Conservation (phyloP, 768 basidiomycete species). For the Hemileccinum impolitum region DNA sequence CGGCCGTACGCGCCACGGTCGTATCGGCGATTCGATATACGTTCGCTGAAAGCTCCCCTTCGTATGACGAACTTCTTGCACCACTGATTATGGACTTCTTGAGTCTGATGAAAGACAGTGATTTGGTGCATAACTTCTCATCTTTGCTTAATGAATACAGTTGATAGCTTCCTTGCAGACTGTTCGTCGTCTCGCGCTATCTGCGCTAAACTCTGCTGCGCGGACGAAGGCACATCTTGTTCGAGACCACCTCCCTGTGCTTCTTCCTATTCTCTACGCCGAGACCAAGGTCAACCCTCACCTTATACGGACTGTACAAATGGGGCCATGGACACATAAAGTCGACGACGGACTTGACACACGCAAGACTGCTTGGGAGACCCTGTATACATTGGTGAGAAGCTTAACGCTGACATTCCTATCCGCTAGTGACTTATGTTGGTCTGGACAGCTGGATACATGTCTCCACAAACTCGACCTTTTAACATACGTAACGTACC, state of each 20-base stretch:
- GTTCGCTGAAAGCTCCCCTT: conserved; percentile 80
- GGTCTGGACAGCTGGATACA: conserved; percentile 71
- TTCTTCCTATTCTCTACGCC: conserved; percentile 81
- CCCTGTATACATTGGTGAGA: conserved; percentile 90
- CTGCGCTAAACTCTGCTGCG: conserved; percentile 90
- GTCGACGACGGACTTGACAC: conserved; percentile 97
- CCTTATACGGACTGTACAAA: conserved; percentile 86
- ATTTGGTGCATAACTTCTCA: conserved; percentile 57
- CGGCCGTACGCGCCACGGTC: conserved; percentile 80
- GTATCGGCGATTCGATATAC: conserved; percentile 89
- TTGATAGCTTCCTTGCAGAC: conserved; percentile 46
- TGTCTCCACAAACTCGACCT: conserved; percentile 87
- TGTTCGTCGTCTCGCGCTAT: conserved; percentile 86
- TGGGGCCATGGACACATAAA: conserved; percentile 97
- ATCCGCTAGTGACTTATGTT: not conserved
- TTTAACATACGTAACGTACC: conserved; percentile 75
- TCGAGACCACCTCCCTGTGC: conserved; percentile 69
- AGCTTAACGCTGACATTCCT: conserved; percentile 23
- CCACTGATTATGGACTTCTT: conserved; percentile 89
- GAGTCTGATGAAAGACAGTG: conserved; percentile 82
- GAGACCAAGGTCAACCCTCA: conserved; percentile 79
- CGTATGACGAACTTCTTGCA: conserved; percentile 89
- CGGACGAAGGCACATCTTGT: conserved; percentile 93
- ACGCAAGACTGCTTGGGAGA: conserved; percentile 96
- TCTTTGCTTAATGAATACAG: not conserved